These are phyloP conservation scores for Colletotrichum truncatum DNA, from an alignment of 2,329 filamentous ascomycete genomes.

Conservation along the genomic window DNA sequence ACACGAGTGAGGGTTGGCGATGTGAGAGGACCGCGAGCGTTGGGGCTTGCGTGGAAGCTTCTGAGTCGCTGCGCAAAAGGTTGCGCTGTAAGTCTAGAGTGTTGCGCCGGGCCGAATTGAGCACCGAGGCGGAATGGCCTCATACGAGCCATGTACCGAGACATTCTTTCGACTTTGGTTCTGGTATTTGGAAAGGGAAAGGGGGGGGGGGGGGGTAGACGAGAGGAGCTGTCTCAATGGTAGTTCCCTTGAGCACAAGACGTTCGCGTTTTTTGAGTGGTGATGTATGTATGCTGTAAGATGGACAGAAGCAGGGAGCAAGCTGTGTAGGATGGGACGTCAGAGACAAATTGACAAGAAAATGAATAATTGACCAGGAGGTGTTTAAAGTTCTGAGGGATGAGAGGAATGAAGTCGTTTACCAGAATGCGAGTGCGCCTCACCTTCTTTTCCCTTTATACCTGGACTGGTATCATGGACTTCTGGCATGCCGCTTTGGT, in stretches of 20 bases:
- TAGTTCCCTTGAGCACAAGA: too few relatives aligned
- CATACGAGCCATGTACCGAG: slow-evolving; percentile 24
- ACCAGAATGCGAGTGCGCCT: not conserved
- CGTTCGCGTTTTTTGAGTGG: too few relatives aligned
- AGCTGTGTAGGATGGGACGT: too few relatives aligned
- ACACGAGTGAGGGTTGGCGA: slow-evolving; percentile 34
- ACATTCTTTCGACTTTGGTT: slow-evolving; percentile 19
- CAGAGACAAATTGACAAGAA: too few relatives aligned
- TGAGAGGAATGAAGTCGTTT: not conserved
- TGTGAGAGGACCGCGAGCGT: slow-evolving; percentile 13
- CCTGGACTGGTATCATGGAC: slow-evolving; percentile 8
- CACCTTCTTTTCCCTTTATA: not conserved
- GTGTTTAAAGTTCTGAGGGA: not conserved
- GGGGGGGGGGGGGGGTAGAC: too few relatives aligned
- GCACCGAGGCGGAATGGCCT: slow-evolving; percentile 11
- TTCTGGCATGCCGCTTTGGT: not conserved
- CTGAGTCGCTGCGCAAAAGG: not conserved
- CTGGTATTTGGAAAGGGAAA: too few relatives aligned
- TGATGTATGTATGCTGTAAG: too few relatives aligned
- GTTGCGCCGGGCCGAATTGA: slow-evolving; percentile 10
- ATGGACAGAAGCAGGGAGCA: too few relatives aligned
- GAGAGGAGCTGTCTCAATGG: too few relatives aligned
- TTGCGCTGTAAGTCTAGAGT: slow-evolving; percentile 8
- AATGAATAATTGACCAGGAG: too few relatives aligned
- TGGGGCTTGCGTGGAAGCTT: slow-evolving; percentile 20